Base-by-base conservation (phyloP, 2,329 filamentous ascomycete species). In the Thermoascus crustaceus region DNA sequence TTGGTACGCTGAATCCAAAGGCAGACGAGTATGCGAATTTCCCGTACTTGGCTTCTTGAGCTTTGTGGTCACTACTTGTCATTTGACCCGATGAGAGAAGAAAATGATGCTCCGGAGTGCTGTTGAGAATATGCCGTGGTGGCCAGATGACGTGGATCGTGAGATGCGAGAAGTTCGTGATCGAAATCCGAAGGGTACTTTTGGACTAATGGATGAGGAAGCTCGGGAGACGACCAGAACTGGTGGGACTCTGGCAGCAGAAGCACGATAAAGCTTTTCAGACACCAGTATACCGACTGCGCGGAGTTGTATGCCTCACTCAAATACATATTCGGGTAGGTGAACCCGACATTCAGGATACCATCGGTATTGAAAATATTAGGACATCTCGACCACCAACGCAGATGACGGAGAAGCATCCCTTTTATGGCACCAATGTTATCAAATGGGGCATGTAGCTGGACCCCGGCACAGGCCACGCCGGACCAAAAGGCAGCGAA, bases 401-500 rank as follows among this genome's bases (percentile, higher is more conserved):
- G 71, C 23, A 88, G 63, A 51, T 88, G 80, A 7, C 83, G 72
- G 37, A 88, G 60, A 24, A 86, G 71, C 9, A 88, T 71, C 2
- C 84, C 83, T 57, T 85, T 86, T 10, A 87, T 78, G 48, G 84
- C 80, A 3, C 83, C 83, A 82, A 82, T 87, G 19, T 22, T 11
- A 2, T 77, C 82, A 35, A 88, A 63, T 0, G 83, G 82, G 5
- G 68, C 69, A 0, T 82, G 82, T 4, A 86, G 69, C 35, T 85
- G 79, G 33, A 86, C 78, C 44, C 78, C 78, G 3, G 82, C 82
- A 49, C 85, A 86, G 1, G 80, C 84, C 19, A 87, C 61, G 0
- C 82, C 79, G 9, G 81, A 79, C 83, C 83, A 88, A 61, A 88
- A 88, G 0, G 78, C 82, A n/a, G 81, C 78, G 77, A 86, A 86